A percentile compares a stretch with the other conserved stretches of the same genome.
These are phyloP conservation scores for Solanum gandarillasii DNA, from an alignment of 257 asterid species.

Conservation along the genomic window DNA sequence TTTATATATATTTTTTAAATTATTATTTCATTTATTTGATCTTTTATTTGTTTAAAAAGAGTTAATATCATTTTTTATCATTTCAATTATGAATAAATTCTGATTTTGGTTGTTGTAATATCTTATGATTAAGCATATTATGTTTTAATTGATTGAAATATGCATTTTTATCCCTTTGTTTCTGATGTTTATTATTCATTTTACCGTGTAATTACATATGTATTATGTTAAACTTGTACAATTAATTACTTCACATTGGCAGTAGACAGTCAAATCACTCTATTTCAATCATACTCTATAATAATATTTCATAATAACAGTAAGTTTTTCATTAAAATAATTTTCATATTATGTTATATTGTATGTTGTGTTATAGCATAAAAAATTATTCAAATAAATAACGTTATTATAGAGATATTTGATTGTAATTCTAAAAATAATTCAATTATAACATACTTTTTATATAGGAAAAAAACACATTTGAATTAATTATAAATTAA, in stretches of 20 bases:
- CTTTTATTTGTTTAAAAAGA: not conserved
- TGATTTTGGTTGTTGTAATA: not conserved
- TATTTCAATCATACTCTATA: not conserved
- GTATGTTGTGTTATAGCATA: not conserved
- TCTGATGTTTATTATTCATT: not conserved
- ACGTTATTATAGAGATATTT: rapidly evolving
- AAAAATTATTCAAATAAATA: rapidly evolving
- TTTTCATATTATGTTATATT: no score
- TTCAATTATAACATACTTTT: not conserved
- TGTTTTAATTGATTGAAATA: not conserved
- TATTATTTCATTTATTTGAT: not conserved
- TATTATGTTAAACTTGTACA: not conserved
- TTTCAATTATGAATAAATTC: not conserved
- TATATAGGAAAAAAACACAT: not conserved
- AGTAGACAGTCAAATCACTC: rapidly evolving
- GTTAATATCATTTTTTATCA: not conserved
- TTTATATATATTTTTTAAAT: not conserved
- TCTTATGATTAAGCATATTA: not conserved
- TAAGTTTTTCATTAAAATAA: no score
- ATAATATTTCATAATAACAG: rapidly evolving
- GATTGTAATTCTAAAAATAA: not conserved
- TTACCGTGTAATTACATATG: not conserved
- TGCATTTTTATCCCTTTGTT: not conserved
- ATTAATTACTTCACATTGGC: not conserved
- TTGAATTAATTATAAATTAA: not conserved